Conservation (phyloP, 2,329 filamentous ascomycete genomes). For the Gyromitra esculenta region DNA sequence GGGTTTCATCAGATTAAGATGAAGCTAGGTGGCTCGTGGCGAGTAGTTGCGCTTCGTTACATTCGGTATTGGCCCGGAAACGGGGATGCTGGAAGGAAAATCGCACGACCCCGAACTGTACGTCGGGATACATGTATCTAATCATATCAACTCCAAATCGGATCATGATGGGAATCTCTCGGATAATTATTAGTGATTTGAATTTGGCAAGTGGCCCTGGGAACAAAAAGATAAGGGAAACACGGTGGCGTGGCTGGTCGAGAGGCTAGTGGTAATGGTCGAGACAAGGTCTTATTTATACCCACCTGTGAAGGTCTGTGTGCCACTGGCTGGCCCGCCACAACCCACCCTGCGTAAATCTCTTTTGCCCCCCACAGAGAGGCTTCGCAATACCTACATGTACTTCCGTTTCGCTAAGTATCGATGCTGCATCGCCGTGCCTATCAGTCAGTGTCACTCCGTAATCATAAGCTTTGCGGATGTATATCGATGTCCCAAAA, state of each 20-base stretch:
- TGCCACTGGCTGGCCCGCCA: slow-evolving; percentile 9
- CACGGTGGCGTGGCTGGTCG: slow-evolving; percentile 23
- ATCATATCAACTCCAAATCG: slow-evolving; percentile 13
- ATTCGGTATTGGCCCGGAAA: slow-evolving; percentile 13
- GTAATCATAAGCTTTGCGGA: slow-evolving; percentile 27
- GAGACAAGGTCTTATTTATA: slow-evolving; percentile 20
- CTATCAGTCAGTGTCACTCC: slow-evolving; percentile 36
- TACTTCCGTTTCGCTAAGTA: slow-evolving; percentile 24
- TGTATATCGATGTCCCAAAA: slow-evolving; percentile 11
- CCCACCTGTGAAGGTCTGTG: slow-evolving; percentile 14
- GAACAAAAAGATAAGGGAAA: slow-evolving; percentile 39
- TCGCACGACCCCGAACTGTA: slow-evolving; percentile 16
- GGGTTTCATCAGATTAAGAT: slow-evolving; percentile 9
- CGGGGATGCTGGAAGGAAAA: slow-evolving; percentile 6
- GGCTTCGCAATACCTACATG: slow-evolving; percentile 2
- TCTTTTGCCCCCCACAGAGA: slow-evolving; percentile 31
- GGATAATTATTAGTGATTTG: slow-evolving; percentile 47
- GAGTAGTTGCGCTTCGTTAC: slow-evolving; percentile 3
- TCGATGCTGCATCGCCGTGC: slow-evolving; percentile 25
- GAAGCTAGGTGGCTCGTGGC: slow-evolving; percentile 2
- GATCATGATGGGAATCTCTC: neutral
- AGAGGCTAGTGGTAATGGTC: slow-evolving; percentile 16
- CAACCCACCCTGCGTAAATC: slow-evolving; percentile 24
- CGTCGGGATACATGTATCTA: slow-evolving; percentile 1
- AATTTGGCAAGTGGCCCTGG: slow-evolving; percentile 36